Base-by-base conservation (phyloP, 2,329 filamentous ascomycete species). In the Pestalotiopsis sp. region DNA sequence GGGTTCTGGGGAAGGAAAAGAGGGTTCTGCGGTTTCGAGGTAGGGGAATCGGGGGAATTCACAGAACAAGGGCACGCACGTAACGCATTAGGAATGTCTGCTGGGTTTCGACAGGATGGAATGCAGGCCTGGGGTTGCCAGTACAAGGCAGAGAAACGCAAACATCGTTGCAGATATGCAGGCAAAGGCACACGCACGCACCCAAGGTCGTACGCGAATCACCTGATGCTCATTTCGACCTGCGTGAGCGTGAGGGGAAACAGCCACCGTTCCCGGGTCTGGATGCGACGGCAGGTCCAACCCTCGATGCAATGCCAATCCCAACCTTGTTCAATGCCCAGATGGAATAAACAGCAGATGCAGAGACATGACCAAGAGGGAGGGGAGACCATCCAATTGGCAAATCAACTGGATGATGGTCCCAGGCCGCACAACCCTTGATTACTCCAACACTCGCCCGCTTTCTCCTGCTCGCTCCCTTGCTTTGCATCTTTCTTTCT, bases 221-320 rank as follows among this genome's bases (percentile, higher is more conserved):
- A 66, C 25, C 65, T 66, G 65, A 66, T 66, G 27, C 59, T 41
- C 25, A 40, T 59, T 59, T 52, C 45, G 11, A 52, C 45, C 41
- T 52, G 45, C 57, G 59, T 40, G 25, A 36, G 27, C 36, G 56
- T 66, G 65, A 66, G 65, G 65, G 65, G 65, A 66, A 66, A 59
- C 25, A 14, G n/a, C 59, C 59, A 62, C n/a, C 20, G 45, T 52
- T 23, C 45, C 45, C 45, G 45, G 45, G 17, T 36, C 7, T 52
- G 45, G 45, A 52, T 52, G 45, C n/a, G 45, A 52, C 45, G 31
- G 45, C 45, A 52, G 20, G 9, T 52, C 45, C 45, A 52, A 52
- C 17, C 45, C 45, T 20, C 45, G 20, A 52, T 20, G 45, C 45
- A 52, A 52, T 52, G 45, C 31, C 45, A 52, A 52, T 52, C 45